A percentile compares a stretch with the other conserved stretches of the same genome.
phyloP scores from a whole-genome alignment of 2,329 filamentous ascomycete species.

The Ophiostoma sp. region DNA sequence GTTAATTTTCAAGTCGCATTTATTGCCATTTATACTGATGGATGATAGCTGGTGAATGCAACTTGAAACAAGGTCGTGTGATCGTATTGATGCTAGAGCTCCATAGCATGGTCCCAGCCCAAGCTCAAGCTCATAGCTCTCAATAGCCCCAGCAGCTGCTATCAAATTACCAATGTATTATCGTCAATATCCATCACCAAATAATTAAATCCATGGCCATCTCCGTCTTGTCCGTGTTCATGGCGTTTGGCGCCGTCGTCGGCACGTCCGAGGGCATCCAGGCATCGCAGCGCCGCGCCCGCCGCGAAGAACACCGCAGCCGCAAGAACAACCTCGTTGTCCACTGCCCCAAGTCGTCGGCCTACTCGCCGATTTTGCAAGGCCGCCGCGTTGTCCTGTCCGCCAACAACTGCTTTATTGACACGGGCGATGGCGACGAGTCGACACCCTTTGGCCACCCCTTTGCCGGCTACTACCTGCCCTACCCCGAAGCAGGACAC shows the following conservation, averaged over 20 bases:
- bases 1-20: background rate
- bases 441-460: slow-evolving; percentile 41
- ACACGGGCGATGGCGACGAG: slow-evolving; percentile 38
- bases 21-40: background rate
- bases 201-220: background rate
- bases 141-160: background rate
- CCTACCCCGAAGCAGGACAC: slow-evolving; percentile 49
- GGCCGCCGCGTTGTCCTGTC: slow-evolving; percentile 44
- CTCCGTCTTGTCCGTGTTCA: slow-evolving; percentile 35
- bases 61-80: background rate
- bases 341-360: slow-evolving; percentile 44
- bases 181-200: background rate
- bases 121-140: background rate
- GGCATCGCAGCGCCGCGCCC: slow-evolving; percentile 43
- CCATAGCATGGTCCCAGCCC: no score
- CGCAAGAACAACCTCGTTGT: slow-evolving; percentile 46
- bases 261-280: slow-evolving; percentile 45
- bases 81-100: background rate
- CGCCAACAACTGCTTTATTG: slow-evolving; percentile 45
- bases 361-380: slow-evolving; percentile 41
- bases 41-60: background rate
- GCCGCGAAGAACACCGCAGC: slow-evolving; percentile 44
- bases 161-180: background rate
- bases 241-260: slow-evolving; percentile 42
- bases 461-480: slow-evolving; percentile 53